Evolutionary conservation across 2,329 filamentous ascomycete genomes (phyloP).

Genomic region (Boeremia lycopersici): DNA sequence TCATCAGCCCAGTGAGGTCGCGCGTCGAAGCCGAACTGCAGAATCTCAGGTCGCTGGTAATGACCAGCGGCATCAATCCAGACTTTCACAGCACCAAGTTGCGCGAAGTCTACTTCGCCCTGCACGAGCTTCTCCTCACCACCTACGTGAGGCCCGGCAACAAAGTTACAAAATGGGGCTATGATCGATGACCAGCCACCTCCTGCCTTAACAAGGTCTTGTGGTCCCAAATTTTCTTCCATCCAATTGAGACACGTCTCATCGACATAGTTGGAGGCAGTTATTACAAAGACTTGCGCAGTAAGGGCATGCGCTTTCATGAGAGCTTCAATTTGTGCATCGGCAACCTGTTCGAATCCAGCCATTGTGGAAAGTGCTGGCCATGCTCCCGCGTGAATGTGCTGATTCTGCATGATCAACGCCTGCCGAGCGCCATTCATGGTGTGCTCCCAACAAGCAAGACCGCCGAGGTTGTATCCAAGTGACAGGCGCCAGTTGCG

Average conservation of each 20-base stretch:
- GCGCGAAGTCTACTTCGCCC: constrained; percentile 44
- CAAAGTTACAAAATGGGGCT: constrained; percentile 44
- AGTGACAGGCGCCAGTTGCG: constrained; percentile 38
- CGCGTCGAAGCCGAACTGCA: constrained; percentile 41
- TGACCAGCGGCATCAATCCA: constrained; percentile 48
- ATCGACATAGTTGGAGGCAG: constrained; percentile 52
- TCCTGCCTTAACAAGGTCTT: constrained; percentile 42
- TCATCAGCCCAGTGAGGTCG: constrained; percentile 43
- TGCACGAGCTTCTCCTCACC: constrained; percentile 42
- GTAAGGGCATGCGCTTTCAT: constrained; percentile 56
- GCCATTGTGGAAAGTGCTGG: constrained; percentile 45
- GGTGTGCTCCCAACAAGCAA: constrained; percentile 49
- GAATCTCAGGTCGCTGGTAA: constrained; percentile 45
- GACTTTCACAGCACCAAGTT: constrained; percentile 43
- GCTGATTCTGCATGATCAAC: constrained; percentile 41
- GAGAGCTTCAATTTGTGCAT: constrained; percentile 54
- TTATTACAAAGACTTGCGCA: constrained; percentile 53
- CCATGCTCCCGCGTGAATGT: constrained; percentile 48
- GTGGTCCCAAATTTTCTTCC: constrained; percentile 44
- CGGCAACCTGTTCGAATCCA: constrained; percentile 50
- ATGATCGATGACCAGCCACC: constrained; percentile 46
- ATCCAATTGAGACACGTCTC: constrained; percentile 50
- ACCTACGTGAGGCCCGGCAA: constrained; percentile 45
- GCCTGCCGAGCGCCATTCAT: constrained; percentile 49
- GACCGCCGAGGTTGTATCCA: constrained; percentile 44